These are phyloP conservation scores for Hypholoma fasciculare DNA, from an alignment of 768 basidiomycete species.

Conservation along the genomic window DNA sequence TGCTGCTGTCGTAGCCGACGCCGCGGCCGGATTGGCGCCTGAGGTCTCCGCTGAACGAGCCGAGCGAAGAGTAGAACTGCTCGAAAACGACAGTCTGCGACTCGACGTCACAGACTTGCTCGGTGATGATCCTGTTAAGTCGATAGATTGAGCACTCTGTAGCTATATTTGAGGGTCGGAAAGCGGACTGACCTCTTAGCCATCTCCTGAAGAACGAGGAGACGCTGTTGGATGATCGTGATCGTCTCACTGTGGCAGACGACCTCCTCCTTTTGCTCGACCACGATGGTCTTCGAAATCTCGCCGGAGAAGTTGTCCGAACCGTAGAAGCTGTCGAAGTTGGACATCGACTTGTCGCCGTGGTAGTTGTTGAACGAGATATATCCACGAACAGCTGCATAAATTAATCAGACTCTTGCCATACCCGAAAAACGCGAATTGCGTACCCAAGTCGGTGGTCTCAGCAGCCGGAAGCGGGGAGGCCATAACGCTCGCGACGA, in stretches of 20 bases:
- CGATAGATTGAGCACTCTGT: not conserved
- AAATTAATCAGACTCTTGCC: not conserved
- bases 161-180: not conserved
- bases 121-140: constrained; percentile 38
- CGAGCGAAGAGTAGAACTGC: constrained; percentile 37
- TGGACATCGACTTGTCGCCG: constrained; percentile 32
- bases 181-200: constrained; percentile 36
- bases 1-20: constrained; percentile 38
- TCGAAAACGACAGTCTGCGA: constrained; percentile 44
- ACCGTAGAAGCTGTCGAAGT: constrained; percentile 50
- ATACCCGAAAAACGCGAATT: not conserved
- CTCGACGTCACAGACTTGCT: constrained; percentile 51
- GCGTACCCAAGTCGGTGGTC: constrained; percentile 15
- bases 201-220: constrained; percentile 45
- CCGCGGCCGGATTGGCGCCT: constrained; percentile 33
- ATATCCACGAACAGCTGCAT: constrained; percentile 7
- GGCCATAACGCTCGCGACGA: constrained; percentile 28
- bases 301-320: constrained; percentile 40
- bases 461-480: constrained; percentile 11
- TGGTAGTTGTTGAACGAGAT: constrained; percentile 37
- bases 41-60: constrained; percentile 38
- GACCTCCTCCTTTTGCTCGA: constrained; percentile 31
- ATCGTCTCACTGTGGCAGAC: constrained; percentile 39
- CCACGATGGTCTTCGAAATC: constrained; percentile 25
- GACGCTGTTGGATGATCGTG: constrained; percentile 46